Percentiles rank a stretch among this genome's conserved stretches.
These are phyloP conservation scores for Hortiboletus rubellus DNA, from an alignment of 1,284 basidiomycete genomes.

Conservation along the genomic window DNA sequence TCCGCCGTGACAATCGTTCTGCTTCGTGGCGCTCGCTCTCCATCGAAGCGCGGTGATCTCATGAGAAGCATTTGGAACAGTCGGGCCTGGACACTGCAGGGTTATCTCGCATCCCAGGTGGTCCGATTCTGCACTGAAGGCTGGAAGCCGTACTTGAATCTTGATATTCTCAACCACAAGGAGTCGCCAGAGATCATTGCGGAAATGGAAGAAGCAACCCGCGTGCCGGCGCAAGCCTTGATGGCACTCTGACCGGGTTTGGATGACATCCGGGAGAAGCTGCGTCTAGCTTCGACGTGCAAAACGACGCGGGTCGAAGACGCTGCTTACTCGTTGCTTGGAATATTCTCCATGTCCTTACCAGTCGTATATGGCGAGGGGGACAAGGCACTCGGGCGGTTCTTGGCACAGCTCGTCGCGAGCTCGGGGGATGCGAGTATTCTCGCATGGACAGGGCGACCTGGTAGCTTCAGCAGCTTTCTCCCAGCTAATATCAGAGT, in stretches of 20 bases:
- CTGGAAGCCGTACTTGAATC: too few species aligned
- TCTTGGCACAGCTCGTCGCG: not conserved
- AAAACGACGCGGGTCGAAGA: too few species aligned
- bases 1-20: too few species aligned
- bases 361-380: not conserved
- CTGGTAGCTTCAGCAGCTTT: slow-evolving; percentile 3
- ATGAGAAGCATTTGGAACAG: too few species aligned
- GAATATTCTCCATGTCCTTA: not conserved
- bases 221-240: not conserved
- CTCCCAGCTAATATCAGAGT: not conserved
- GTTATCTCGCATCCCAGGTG: too few species aligned
- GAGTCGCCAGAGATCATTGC: too few species aligned
- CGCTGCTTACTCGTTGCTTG: not conserved
- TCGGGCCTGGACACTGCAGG: too few species aligned
- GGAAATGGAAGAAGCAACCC: not conserved
- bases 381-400: not conserved
- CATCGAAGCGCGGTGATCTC: too few species aligned
- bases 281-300: not conserved
- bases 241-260: not conserved
- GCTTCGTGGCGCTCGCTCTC: too few species aligned
- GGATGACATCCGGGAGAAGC: not conserved
- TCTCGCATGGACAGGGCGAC: slow-evolving; percentile 1
- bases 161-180: too few species aligned
- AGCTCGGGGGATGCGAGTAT: not conserved
- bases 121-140: too few species aligned